Evolutionary conservation across 768 basidiomycete species (phyloP).

Genomic region (Boletus speciosus): DNA sequence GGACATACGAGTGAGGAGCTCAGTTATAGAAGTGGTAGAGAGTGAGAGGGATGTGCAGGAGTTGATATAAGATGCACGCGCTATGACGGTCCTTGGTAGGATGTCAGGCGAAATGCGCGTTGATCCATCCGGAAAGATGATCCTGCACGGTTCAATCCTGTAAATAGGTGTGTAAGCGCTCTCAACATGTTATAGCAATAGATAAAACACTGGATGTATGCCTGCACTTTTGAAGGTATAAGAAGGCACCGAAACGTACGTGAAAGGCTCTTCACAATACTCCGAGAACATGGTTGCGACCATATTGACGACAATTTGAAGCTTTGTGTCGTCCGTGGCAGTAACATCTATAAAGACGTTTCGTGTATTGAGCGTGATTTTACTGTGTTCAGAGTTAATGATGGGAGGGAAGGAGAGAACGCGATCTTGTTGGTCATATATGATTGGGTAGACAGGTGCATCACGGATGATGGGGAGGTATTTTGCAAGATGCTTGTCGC

Average conservation of each 20-base stretch:
- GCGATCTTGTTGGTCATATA: conserved; percentile 84
- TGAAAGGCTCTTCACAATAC: conserved; percentile 88
- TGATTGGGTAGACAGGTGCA: conserved; percentile 95
- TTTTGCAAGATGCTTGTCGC: conserved; percentile 84
- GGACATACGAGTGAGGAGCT: conserved; percentile 82
- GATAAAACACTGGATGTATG: not conserved
- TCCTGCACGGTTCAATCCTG: conserved; percentile 91
- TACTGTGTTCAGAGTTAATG: conserved; percentile 96
- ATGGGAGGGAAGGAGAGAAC: conserved; percentile 98
- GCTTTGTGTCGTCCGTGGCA: conserved; percentile 94
- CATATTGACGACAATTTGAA: conserved; percentile 93
- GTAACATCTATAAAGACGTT: conserved; percentile 98
- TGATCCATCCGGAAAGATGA: conserved; percentile 76
- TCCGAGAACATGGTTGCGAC: conserved; percentile 98
- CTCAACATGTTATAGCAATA: not conserved
- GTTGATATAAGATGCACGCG: conserved; percentile 90
- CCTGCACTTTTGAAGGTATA: not conserved
- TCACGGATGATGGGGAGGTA: conserved; percentile 93
- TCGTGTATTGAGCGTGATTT: conserved; percentile 89
- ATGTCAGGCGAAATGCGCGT: conserved; percentile 78
- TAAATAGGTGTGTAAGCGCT: not conserved
- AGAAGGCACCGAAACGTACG: conserved; percentile 48
- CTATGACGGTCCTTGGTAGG: conserved; percentile 62
- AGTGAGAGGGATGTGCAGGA: conserved; percentile 88
- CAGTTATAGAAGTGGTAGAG: conserved; percentile 58